Evolutionary conservation across 2,329 filamentous ascomycete genomes (phyloP).

Genomic region (Fusarium sarcochroum): DNA sequence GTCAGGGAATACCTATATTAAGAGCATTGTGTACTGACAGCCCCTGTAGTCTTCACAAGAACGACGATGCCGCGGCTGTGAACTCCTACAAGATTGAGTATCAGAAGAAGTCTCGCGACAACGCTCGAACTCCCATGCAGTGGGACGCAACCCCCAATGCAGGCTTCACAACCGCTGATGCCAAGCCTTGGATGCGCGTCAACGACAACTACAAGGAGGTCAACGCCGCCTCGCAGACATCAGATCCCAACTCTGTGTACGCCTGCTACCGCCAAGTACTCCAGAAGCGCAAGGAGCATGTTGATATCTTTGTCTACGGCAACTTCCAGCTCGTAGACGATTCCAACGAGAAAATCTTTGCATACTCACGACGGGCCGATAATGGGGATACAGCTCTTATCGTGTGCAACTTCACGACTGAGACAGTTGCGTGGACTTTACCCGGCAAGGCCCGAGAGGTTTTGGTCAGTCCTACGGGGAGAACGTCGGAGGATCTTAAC

Average conservation of each 20-base stretch:
- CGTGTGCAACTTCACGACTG: constrained; percentile 57
- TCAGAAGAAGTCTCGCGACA: constrained; percentile 74
- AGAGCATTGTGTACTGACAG: constrained; percentile 1
- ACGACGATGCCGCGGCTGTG: constrained; percentile 57
- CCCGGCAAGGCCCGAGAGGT: constrained; percentile 51
- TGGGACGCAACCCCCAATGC: constrained; percentile 73
- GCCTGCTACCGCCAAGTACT: constrained; percentile 73
- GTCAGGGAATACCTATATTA: constrained; percentile 17
- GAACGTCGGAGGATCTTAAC: constrained; percentile 48
- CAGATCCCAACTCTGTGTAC: constrained; percentile 66
- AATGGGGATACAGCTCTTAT: constrained; percentile 54
- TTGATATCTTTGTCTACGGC: constrained; percentile 77
- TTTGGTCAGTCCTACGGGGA: constrained; percentile 53
- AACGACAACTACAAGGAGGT: constrained; percentile 73
- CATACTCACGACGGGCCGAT: constrained; percentile 54
- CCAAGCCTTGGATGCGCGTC: constrained; percentile 78
- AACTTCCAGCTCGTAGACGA: constrained; percentile 60
- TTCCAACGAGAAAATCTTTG: constrained; percentile 54
- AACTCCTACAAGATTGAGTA: constrained; percentile 60
- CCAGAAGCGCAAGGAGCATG: constrained; percentile 70
- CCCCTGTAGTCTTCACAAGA: constrained; percentile 53
- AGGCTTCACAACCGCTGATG: constrained; percentile 71
- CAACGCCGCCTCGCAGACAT: constrained; percentile 71
- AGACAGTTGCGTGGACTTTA: constrained; percentile 52
- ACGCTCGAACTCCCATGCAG: constrained; percentile 79